Percentiles rank a stretch among this genome's conserved stretches.
Conservation (phyloP, 306 rosid species). For the Castanea sativa region DNA sequence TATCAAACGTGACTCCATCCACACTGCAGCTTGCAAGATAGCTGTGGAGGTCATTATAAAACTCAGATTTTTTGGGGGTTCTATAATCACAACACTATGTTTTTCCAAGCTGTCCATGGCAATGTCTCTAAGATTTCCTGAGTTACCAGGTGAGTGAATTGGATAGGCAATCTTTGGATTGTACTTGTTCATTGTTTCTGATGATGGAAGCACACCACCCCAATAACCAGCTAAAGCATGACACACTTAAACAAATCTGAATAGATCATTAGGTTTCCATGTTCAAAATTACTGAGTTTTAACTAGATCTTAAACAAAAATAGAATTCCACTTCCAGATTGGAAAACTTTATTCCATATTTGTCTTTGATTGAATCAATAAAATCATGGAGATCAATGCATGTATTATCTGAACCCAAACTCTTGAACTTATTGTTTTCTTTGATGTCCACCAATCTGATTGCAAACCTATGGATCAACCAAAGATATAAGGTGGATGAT, state of each 20-base stretch:
- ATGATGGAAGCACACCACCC: conserved; percentile 68
- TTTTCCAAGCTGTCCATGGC: conserved; percentile 63
- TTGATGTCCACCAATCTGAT: conserved; percentile 54
- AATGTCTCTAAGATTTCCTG: conserved; percentile 48
- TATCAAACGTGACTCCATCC: conserved; percentile 78
- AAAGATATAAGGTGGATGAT: conserved; percentile 11
- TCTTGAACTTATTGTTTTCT: conserved; percentile 63
- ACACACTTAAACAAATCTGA: conserved; percentile 64
- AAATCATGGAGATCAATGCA: conserved; percentile 44
- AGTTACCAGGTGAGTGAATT: conserved; percentile 56
- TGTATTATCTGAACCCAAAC: conserved; percentile 27
- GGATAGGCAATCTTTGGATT: conserved; percentile 52
- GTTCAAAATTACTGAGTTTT: neutral
- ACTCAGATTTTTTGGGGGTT: conserved; percentile 47
- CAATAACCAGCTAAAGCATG: conserved; percentile 79
- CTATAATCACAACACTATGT: conserved; percentile 59
- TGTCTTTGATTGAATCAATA: conserved; percentile 46
- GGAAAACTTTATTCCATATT: conserved; percentile 55
- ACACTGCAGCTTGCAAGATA: conserved; percentile 62
- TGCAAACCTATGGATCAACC: conserved; percentile 44
- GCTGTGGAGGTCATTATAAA: conserved; percentile 61
- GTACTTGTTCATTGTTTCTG: conserved; percentile 51
- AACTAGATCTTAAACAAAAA: neutral
- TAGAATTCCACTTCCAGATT: conserved; percentile 1
- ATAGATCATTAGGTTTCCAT: neutral